A percentile compares a stretch with the other conserved stretches of the same genome.
phyloP scores from a whole-genome alignment of 306 rosid genomes.

The Rosa multiflora region DNA sequence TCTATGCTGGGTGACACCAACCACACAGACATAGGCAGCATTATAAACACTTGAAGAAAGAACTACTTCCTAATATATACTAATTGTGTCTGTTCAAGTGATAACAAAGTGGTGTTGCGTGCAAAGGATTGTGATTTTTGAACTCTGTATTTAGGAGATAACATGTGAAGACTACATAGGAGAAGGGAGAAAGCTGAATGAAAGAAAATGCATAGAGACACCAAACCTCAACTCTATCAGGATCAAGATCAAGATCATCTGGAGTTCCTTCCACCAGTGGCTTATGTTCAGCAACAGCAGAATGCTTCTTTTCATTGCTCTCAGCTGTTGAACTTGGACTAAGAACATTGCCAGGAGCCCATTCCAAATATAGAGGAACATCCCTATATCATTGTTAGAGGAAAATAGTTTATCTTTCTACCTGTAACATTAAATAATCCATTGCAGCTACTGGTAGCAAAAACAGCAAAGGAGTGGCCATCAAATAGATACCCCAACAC shows the following conservation, averaged over 20 bases:
- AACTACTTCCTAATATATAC: neutral
- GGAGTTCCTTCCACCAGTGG: conserved; percentile 57
- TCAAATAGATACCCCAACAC: neutral
- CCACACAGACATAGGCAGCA: neutral
- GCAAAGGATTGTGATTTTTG: conserved; percentile 13
- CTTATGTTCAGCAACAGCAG: conserved; percentile 53
- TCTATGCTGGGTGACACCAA: neutral
- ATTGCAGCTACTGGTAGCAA: conserved; percentile 9
- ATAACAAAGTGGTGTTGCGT: neutral
- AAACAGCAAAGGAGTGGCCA: neutral
- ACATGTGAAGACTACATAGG: neutral
- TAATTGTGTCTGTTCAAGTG: neutral
- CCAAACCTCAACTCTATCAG: conserved; percentile 89
- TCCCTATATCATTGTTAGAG: conserved; percentile 51
- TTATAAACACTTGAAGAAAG: no score
- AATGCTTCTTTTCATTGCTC: conserved; percentile 37
- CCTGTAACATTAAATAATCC: neutral
- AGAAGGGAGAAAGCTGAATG: neutral
- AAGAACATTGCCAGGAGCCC: conserved; percentile 88
- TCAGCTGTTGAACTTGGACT: conserved; percentile 41
- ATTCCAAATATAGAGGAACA: conserved; percentile 87
- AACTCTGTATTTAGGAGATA: neutral
- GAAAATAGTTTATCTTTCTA: conserved; percentile 16
- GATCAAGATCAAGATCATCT: conserved; percentile 79
- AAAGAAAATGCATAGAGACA: conserved; percentile 7